These are phyloP conservation scores for Terana coerulea DNA, from an alignment of 768 basidiomycete species.

Conservation along the genomic window DNA sequence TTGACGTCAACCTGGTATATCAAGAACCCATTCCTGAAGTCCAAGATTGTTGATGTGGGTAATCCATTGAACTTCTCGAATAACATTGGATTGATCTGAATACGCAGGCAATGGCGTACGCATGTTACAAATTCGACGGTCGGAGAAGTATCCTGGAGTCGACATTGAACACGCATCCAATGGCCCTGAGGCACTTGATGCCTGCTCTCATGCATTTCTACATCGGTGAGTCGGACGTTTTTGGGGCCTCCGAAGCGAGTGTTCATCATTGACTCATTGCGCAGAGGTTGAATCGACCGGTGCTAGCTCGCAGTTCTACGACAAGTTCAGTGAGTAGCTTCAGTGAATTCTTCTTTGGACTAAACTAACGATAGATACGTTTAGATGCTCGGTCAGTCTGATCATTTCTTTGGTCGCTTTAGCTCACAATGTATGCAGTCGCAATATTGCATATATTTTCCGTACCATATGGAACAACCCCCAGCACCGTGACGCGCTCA, in stretches of 20 bases:
- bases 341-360: constrained; percentile 3
- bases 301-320: constrained; percentile 97
- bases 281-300: constrained; percentile 97
- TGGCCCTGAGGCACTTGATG: constrained; percentile 88
- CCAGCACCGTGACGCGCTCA: constrained; percentile 81
- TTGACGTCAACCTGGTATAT: constrained; percentile 94
- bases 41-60: constrained; percentile 89
- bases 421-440: constrained; percentile 36
- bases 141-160: constrained; percentile 73
- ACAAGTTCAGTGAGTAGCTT: constrained; percentile 82
- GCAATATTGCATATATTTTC: constrained; percentile 84
- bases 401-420: background rate
- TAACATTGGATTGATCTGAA: background rate
- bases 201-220: constrained; percentile 92
- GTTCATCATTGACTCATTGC: constrained; percentile 3
- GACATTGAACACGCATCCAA: constrained; percentile 76
- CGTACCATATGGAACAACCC: constrained; percentile 92
- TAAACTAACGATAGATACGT: background rate
- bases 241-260: background rate
- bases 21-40: constrained; percentile 97
- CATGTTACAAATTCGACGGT: constrained; percentile 62
- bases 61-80: background rate
- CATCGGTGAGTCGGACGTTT: constrained; percentile 60
- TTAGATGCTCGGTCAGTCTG: constrained; percentile 42
- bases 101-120: constrained; percentile 57